These are phyloP conservation scores for Trichomonascus vanleenenianus DNA, from an alignment of 805 yeast genomes.

Conservation along the genomic window DNA sequence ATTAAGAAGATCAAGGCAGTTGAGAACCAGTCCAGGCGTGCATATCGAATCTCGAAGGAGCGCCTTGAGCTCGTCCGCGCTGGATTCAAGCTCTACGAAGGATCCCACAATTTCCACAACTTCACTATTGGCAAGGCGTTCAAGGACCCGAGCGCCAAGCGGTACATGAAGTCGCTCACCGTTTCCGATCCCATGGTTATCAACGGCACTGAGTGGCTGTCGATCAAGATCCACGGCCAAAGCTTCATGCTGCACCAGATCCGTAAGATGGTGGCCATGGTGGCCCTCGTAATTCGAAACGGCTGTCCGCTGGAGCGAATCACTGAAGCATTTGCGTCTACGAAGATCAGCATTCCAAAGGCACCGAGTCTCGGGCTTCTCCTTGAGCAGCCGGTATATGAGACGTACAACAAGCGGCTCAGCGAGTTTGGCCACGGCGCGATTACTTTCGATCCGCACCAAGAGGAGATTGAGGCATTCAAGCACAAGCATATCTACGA, in stretches of 20 bases:
- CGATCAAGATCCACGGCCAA: conserved; percentile 95
- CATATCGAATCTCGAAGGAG: conserved; percentile 55
- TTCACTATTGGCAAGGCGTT: conserved; percentile 75
- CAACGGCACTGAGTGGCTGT: conserved; percentile 92
- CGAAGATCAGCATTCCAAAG: conserved; percentile 84
- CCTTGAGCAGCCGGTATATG: conserved; percentile 87
- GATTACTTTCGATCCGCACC: conserved; percentile 59
- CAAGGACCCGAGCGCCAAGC: conserved; percentile 75
- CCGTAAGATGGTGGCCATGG: conserved; percentile 97
- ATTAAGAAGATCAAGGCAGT: conserved; percentile 13
- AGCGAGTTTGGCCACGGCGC: conserved; percentile 70
- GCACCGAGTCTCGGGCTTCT: conserved; percentile 94
- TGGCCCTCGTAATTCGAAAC: conserved; percentile 73
- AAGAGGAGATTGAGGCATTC: conserved; percentile 70
- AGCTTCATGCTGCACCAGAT: conserved; percentile 98
- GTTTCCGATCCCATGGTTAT: conserved; percentile 88
- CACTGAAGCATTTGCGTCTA: conserved; percentile 62
- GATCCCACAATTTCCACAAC: conserved; percentile 89
- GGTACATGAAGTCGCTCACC: conserved; percentile 71
- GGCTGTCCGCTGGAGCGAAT: conserved; percentile 78
- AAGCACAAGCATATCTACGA: conserved; percentile 86
- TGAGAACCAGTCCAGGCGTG: conserved; percentile 61
- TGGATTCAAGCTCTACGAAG: conserved; percentile 67
- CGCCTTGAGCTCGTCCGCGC: conserved; percentile 57
- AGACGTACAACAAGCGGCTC: conserved; percentile 66